Evolutionary conservation across 1,139 yeast species (phyloP).

Genomic region (Zygosaccharomyces sapae): DNA sequence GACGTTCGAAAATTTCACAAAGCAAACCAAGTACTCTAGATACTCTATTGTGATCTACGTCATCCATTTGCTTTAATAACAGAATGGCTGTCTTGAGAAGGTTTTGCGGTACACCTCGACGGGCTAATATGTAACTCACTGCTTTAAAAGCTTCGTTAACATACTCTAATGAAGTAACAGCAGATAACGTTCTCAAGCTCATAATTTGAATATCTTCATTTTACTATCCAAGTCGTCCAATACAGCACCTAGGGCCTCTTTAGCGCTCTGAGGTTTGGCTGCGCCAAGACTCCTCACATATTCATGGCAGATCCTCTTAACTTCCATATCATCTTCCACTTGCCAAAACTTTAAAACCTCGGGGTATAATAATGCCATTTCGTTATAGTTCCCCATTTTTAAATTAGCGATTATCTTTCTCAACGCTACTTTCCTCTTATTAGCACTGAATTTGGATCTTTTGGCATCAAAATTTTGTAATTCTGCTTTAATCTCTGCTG

Average conservation of each 20-base stretch:
- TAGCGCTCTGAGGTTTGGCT: constrained; percentile 52
- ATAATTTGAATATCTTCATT: constrained; percentile 46
- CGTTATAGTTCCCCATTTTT: constrained; percentile 69
- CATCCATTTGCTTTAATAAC: constrained; percentile 66
- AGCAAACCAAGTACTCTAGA: constrained; percentile 47
- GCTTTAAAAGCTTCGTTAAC: constrained; percentile 44
- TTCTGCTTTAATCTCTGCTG: constrained; percentile 37
- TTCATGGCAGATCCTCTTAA: constrained; percentile 62
- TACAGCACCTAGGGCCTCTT: constrained; percentile 55
- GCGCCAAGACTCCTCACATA: constrained; percentile 60
- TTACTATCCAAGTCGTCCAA: constrained; percentile 47
- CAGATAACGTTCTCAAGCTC: constrained; percentile 61
- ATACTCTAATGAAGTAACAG: constrained; percentile 54
- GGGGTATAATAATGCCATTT: constrained; percentile 62
- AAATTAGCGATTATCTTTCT: constrained; percentile 79
- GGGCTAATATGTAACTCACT: constrained; percentile 42
- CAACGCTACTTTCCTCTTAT: constrained; percentile 56
- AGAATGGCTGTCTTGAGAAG: constrained; percentile 69
- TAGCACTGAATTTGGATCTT: constrained; percentile 29
- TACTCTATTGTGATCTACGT: constrained; percentile 43
- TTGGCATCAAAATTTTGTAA: constrained; percentile 37
- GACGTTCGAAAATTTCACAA: constrained; percentile 52
- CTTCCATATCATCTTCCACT: constrained; percentile 59
- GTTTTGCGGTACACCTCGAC: constrained; percentile 46
- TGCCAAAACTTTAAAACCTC: constrained; percentile 62